Percentiles rank a stretch among this genome's conserved stretches.
Evolutionary conservation across 73 alveolate species (phyloP).

Genomic region (Stentor coeruleus): DNA sequence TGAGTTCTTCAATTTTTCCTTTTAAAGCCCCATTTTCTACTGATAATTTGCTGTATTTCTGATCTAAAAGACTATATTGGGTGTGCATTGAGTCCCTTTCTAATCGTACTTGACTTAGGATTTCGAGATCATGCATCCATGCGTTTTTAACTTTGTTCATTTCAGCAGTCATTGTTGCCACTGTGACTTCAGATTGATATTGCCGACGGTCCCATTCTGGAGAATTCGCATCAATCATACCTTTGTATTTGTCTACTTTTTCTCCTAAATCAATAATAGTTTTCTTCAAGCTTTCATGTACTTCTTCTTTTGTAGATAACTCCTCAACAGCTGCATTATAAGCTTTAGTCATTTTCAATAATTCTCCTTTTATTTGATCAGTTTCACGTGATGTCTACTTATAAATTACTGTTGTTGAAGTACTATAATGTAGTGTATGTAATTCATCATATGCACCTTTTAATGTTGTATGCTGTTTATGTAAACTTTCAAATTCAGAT

Average conservation of each 20-base stretch:
- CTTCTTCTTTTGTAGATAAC: conserved; percentile 9
- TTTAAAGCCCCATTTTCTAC: background rate
- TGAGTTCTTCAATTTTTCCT: conserved; percentile 11
- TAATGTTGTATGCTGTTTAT: background rate
- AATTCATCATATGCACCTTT: background rate
- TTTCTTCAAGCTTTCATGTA: background rate
- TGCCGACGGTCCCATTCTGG: background rate
- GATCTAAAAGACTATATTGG: background rate
- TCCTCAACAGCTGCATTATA: background rate
- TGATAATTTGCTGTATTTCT: background rate
- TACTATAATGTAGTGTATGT: background rate
- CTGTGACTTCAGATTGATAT: background rate
- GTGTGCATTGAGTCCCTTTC: conserved; percentile 20
- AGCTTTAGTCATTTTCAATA: background rate
- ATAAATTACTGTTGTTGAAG: background rate
- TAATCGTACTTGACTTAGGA: background rate
- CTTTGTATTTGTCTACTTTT: background rate
- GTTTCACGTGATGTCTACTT: background rate
- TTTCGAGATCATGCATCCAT: conserved; percentile 24
- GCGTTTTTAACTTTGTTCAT: background rate
- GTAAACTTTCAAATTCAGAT: background rate
- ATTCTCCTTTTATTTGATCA: background rate
- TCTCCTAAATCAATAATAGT: background rate
- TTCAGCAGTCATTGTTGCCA: background rate
- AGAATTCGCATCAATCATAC: background rate